A percentile compares a stretch with the other conserved stretches of the same genome.
phyloP scores from a whole-genome alignment of 2,329 filamentous ascomycete species.

The Dactylella cylindrospora region DNA sequence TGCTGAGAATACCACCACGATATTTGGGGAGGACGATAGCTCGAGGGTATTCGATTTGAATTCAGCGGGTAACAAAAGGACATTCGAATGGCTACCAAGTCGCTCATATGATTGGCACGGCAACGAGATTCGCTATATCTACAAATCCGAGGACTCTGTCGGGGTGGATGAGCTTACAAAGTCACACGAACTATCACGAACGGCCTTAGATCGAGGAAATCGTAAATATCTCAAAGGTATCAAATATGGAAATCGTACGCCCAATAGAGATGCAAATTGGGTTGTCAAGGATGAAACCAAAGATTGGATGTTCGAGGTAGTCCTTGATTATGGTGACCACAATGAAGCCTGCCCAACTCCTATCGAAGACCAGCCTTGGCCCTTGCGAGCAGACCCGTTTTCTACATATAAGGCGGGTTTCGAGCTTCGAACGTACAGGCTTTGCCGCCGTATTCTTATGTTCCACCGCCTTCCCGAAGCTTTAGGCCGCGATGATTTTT shows the following conservation, averaged over 20 bases:
- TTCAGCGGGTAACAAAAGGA: background rate
- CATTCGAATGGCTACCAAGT: slow-evolving; percentile 41
- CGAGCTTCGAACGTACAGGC: slow-evolving; percentile 50
- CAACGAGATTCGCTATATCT: slow-evolving; percentile 45
- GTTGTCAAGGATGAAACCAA: slow-evolving; percentile 33
- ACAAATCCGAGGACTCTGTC: slow-evolving; percentile 45
- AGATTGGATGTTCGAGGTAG: slow-evolving; percentile 51
- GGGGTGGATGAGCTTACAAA: slow-evolving; percentile 3
- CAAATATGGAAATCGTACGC: slow-evolving; percentile 42
- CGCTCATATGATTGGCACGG: slow-evolving; percentile 41
- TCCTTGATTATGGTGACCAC: slow-evolving; percentile 53
- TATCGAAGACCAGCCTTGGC: slow-evolving; percentile 26
- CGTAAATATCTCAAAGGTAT: slow-evolving; percentile 38
- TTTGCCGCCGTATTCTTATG: slow-evolving; percentile 51
- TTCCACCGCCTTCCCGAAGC: slow-evolving; percentile 53
- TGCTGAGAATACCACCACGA: slow-evolving; percentile 32
- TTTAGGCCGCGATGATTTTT: no score
- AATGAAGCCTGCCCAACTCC: slow-evolving; percentile 43
- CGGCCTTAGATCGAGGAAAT: no score
- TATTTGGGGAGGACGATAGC: slow-evolving; percentile 9
- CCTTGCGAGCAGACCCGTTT: slow-evolving; percentile 49
- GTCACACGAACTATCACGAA: background rate
- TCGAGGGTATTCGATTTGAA: slow-evolving; percentile 7
- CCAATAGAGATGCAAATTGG: slow-evolving; percentile 38
- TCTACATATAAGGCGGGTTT: slow-evolving; percentile 49